Evolutionary conservation across 768 basidiomycete genomes (phyloP), one percentile per base, ranked within the genome.

Genomic region (Auricularia cornea): DNA sequence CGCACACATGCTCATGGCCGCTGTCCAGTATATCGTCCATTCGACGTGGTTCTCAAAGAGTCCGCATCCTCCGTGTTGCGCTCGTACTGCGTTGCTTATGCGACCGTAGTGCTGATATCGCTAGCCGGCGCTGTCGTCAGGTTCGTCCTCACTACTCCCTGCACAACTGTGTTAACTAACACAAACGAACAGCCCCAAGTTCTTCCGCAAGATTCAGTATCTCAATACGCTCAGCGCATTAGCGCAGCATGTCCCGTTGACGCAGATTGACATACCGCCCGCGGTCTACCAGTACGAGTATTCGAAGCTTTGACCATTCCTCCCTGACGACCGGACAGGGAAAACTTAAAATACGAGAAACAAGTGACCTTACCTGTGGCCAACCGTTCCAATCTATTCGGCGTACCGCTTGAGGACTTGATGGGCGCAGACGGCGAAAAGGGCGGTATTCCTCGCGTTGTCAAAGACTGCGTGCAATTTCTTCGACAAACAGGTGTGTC

Each of bases 41-140:
- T 86, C 92, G 2, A 89, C 87, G 2, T 91, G 90, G 74, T 94
- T 92, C 74, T 86, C 92, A 3, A 94, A 92, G 75, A 92, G 92
- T 91, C 63, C 23, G 84, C 59, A 6, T 23, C 73, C 35, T 23
- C 52, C 29, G 62, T 23, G 6, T 62, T 11, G 20, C 8, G 41
- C 51, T 44, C 23, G 41, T 52, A n/a, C 23, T 60, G 16, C 32
- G 14, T 30, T 61, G 66, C 62, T 70, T 67, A 12, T 65, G 59
- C 59, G 38, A 20, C 60, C 65, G 23, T 64, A 94, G 92, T 93
- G 91, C 76, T 94, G 3, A 92, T 94, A 72, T 92, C 92, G 11
- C 77, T 94, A 57, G 92, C 92, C 32, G 90, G 91, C 2, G 89
- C 92, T 44, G 86, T 93, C 65, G 91, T 94, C 70, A 92, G 89